Evolutionary conservation across 1,284 basidiomycete species (phyloP).

Genomic region (Irpex sp.): DNA sequence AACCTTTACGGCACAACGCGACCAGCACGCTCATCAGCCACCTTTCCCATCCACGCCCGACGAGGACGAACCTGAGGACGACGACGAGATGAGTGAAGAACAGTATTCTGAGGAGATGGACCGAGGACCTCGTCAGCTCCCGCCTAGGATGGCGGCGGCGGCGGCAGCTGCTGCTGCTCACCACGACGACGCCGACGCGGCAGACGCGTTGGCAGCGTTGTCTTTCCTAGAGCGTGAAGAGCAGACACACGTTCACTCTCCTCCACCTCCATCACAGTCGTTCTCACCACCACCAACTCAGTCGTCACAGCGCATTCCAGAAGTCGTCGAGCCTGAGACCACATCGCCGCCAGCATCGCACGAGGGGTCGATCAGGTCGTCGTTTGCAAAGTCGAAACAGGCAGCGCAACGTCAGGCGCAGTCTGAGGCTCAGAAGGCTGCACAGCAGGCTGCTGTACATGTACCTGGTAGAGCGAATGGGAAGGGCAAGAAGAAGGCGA

Average conservation of each 20-base stretch:
- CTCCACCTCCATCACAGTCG: constrained; percentile 6
- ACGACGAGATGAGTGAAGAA: constrained; percentile 11
- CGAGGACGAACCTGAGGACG: constrained; percentile 6
- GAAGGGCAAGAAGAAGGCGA: constrained; percentile 43
- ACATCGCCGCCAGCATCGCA: constrained; percentile 27
- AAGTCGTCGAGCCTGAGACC: constrained; percentile 17
- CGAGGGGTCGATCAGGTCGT: constrained; percentile 47
- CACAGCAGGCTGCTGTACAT: constrained; percentile 68
- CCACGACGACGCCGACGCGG: constrained; percentile 23
- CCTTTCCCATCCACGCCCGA: constrained; percentile 9
- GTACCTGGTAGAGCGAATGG: constrained; percentile 71
- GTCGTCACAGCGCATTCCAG: constrained; percentile 25
- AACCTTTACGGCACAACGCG: constrained; percentile 18
- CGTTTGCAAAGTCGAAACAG: constrained; percentile 80
- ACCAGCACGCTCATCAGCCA: constrained; percentile 13
- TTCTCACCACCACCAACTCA: constrained; percentile 17
- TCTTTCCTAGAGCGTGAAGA: constrained; percentile 66
- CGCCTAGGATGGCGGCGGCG: constrained; percentile 9
- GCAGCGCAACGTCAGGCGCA: constrained; percentile 82
- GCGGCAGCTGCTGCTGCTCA: constrained; percentile 5
- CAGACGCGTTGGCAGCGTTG: constrained; percentile 74
- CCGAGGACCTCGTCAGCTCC: constrained; percentile 7
- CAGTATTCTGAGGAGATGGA: constrained; percentile 3
- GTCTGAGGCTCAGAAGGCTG: constrained; percentile 76
- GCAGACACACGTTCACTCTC: constrained; percentile 12